Evolutionary conservation across 2,329 filamentous ascomycete species (phyloP).

Genomic region (Calonectria hongkongensis): DNA sequence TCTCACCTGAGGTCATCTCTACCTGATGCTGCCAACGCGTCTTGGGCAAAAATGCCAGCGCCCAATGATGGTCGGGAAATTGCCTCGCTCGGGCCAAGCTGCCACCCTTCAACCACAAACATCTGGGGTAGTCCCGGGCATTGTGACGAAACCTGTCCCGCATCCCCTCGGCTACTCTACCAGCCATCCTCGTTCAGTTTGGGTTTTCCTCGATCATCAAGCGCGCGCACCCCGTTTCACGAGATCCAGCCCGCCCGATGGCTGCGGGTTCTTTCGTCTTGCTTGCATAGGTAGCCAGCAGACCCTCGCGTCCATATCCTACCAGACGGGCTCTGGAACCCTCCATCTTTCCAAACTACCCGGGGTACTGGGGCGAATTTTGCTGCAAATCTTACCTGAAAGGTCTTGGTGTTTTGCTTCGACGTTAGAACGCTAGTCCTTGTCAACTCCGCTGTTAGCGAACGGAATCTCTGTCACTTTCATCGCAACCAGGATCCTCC

Average conservation of each 20-base stretch:
- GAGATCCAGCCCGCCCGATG: slow-evolving; percentile 50
- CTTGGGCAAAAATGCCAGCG: slow-evolving; percentile 60
- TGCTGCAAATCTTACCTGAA: slow-evolving; percentile 57
- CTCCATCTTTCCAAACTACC: slow-evolving; percentile 46
- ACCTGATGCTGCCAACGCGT: slow-evolving; percentile 55
- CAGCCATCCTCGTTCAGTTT: slow-evolving; percentile 40
- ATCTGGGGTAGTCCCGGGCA: slow-evolving; percentile 56
- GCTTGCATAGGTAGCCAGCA: slow-evolving; percentile 51
- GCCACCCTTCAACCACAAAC: slow-evolving; percentile 47
- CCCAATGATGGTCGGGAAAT: slow-evolving; percentile 57
- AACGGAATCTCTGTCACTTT: slow-evolving; percentile 53
- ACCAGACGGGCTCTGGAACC: slow-evolving; percentile 46
- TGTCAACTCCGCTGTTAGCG: slow-evolving; percentile 55
- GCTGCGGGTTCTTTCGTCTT: slow-evolving; percentile 48
- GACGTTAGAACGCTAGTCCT: slow-evolving; percentile 49
- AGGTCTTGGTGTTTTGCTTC: slow-evolving; percentile 52
- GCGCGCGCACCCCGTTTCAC: slow-evolving; percentile 42
- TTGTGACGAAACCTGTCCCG: slow-evolving; percentile 43
- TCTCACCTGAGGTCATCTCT: slow-evolving; percentile 55
- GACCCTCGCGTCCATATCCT: slow-evolving; percentile 44
- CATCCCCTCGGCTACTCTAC: slow-evolving; percentile 44
- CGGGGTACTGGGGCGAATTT: slow-evolving; percentile 53
- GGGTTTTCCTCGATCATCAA: slow-evolving; percentile 45
- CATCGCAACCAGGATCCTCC: slow-evolving; percentile 53
- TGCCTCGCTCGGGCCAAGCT: slow-evolving; percentile 48